Conservation (phyloP, 192 early-diverging fungal species). For the Backusella australiensis region DNA sequence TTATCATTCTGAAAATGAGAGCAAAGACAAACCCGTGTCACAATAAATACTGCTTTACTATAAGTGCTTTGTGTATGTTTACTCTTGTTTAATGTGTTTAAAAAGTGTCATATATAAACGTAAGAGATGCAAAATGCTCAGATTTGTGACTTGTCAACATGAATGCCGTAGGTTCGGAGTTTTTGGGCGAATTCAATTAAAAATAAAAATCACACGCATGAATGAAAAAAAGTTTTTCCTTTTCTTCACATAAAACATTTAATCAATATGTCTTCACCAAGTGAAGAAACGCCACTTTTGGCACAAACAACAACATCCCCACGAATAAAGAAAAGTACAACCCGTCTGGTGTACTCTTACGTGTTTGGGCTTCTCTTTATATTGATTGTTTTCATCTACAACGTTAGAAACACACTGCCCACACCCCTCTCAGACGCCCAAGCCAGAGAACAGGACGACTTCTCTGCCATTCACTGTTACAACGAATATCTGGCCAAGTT, state of each 20-base stretch:
- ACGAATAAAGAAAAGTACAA: background rate
- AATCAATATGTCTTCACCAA: slow-evolving; percentile 2
- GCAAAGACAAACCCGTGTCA: too few relatives aligned
- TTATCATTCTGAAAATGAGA: too few relatives aligned
- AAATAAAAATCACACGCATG: background rate
- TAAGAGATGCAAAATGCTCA: too few relatives aligned
- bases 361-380: slow-evolving; percentile 10
- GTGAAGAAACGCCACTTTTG: slow-evolving; percentile 21
- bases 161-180: background rate
- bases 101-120: too few relatives aligned
- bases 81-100: too few relatives aligned
- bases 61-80: too few relatives aligned
- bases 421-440: slow-evolving; percentile 18
- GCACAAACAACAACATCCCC: background rate
- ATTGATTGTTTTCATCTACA: background rate
- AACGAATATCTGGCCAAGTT: slow-evolving; percentile 31
- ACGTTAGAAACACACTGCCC: slow-evolving; percentile 12
- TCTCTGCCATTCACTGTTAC: slow-evolving; percentile 33
- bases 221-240: slow-evolving; percentile 4
- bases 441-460: slow-evolving; percentile 13
- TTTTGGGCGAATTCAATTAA: background rate
- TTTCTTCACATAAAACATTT: background rate
- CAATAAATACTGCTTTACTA: too few relatives aligned
- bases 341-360: slow-evolving; percentile 2
- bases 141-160: too few relatives aligned